Percentiles rank a stretch among this genome's conserved stretches.
phyloP scores from a whole-genome alignment of 768 basidiomycete species.

The Agaricus blazei region DNA sequence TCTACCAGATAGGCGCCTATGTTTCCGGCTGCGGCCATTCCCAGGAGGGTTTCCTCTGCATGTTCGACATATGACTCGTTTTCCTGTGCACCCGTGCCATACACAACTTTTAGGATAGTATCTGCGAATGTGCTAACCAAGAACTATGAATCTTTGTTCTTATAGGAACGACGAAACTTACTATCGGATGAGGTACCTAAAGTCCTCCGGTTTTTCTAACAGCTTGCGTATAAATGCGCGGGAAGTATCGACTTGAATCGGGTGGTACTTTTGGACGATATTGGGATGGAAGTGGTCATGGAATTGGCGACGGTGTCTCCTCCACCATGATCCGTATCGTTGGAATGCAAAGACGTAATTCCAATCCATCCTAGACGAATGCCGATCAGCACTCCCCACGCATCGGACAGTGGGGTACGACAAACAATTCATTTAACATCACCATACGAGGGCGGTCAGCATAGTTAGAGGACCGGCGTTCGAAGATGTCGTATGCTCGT shows the following conservation, averaged over 20 bases:
- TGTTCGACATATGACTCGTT: conserved; percentile 30
- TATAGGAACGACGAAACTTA: conserved; percentile 16
- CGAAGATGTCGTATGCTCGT: conserved; percentile 1
- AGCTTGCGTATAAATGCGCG: conserved; percentile 3
- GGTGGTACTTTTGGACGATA: conserved; percentile 4
- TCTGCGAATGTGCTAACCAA: conserved; percentile 28
- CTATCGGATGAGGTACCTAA: conserved; percentile 36
- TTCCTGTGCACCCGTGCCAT: conserved; percentile 24
- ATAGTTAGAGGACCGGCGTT: conserved; percentile 2
- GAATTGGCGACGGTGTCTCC: conserved; percentile 9
- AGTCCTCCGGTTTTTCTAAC: conserved; percentile 1
- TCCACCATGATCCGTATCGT: conserved; percentile 6
- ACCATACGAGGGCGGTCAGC: not conserved
- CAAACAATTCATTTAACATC: conserved; percentile 7
- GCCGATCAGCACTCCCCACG: not conserved
- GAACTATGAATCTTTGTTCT: not conserved
- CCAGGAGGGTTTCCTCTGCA: conserved; percentile 22
- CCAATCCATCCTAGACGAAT: conserved; percentile 6
- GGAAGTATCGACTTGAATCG: not conserved
- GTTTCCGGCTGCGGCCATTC: conserved; percentile 22
- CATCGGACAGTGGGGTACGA: not conserved
- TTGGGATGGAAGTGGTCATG: conserved; percentile 10
- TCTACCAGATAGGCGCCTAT: conserved; percentile 32
- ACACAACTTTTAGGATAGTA: conserved; percentile 25
- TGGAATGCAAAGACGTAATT: not conserved